phyloP scores from a whole-genome alignment of 495 filamentous ascomycete genomes.

The Chaetomium cochliodes region DNA sequence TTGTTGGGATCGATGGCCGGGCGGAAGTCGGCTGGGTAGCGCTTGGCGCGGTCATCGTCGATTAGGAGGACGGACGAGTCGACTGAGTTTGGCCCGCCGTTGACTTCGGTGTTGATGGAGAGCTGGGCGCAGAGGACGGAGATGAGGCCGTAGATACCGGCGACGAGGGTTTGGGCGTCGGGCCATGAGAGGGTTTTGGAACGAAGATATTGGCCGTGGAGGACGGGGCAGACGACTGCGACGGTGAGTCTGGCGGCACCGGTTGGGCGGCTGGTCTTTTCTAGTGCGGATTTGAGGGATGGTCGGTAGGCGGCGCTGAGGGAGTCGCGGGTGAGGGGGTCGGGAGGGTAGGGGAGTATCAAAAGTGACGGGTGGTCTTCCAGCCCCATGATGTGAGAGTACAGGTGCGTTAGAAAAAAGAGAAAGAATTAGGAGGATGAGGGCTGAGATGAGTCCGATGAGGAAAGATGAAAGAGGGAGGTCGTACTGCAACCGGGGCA shows the following conservation, averaged over 20 bases:
- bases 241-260: conserved; percentile 50
- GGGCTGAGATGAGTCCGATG: neutral
- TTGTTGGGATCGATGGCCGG: conserved; percentile 40
- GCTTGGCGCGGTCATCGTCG: conserved; percentile 53
- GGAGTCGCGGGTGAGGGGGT: conserved; percentile 43
- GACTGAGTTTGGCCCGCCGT: conserved; percentile 62
- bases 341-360: conserved; percentile 57
- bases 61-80: conserved; percentile 75
- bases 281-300: conserved; percentile 48
- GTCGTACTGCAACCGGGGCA: too few species aligned
- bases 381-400: conserved; percentile 17
- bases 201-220: conserved; percentile 43
- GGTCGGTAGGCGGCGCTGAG: conserved; percentile 59
- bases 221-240: conserved; percentile 53
- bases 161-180: conserved; percentile 66
- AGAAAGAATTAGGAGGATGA: neutral
- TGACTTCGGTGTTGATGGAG: conserved; percentile 58
- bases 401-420: neutral
- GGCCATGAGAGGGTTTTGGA: conserved; percentile 58
- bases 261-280: conserved; percentile 44
- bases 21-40: conserved; percentile 29
- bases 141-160: conserved; percentile 75
- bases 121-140: conserved; percentile 62
- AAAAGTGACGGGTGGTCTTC: conserved; percentile 50
- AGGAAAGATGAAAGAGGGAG: neutral